A percentile compares a stretch with the other conserved stretches of the same genome.
These are phyloP conservation scores for Blumeria hordei DNA, from an alignment of 2,329 filamentous ascomycete species.

Conservation along the genomic window DNA sequence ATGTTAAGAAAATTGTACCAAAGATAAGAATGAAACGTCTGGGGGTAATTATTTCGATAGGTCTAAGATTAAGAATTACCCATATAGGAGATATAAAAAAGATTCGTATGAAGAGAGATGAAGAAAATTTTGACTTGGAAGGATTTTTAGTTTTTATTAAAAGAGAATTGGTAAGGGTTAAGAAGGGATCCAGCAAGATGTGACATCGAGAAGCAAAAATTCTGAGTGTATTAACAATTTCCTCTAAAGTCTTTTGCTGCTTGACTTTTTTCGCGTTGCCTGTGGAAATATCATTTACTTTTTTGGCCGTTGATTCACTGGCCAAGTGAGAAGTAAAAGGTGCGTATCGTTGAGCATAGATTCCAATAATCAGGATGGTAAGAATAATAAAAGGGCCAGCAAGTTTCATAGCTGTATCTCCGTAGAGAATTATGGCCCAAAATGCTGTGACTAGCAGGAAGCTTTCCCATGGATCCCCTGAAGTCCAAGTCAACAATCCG, in stretches of 20 bases:
- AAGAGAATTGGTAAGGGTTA: slow-evolving; percentile 77
- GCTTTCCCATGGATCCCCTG: slow-evolving; percentile 86
- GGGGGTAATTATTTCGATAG: slow-evolving; percentile 65
- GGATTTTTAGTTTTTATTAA: slow-evolving; percentile 46
- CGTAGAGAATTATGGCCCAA: slow-evolving; percentile 72
- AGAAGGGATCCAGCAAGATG: slow-evolving; percentile 67
- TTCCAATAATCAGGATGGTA: slow-evolving; percentile 56
- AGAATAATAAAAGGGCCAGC: slow-evolving; percentile 70
- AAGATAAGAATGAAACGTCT: slow-evolving; percentile 60
- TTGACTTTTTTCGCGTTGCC: slow-evolving; percentile 39
- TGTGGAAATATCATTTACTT: slow-evolving; percentile 22
- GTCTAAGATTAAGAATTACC: slow-evolving; percentile 61
- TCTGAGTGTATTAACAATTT: slow-evolving; percentile 85
- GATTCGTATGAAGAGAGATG: slow-evolving; percentile 55
- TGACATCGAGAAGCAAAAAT: slow-evolving; percentile 83
- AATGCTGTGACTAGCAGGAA: slow-evolving; percentile 69
- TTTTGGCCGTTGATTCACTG: slow-evolving; percentile 27
- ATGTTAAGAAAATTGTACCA: slow-evolving; percentile 73
- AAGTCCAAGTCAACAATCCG: slow-evolving; percentile 82
- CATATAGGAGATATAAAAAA: slow-evolving; percentile 72
- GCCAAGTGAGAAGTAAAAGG: slow-evolving; percentile 67
- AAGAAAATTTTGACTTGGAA: not conserved
- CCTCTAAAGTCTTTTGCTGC: slow-evolving; percentile 84
- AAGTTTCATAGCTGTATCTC: slow-evolving; percentile 56
- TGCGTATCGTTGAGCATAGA: slow-evolving; percentile 80